phyloP scores from a whole-genome alignment of 352 stramenopile species.

The Phytophthora colocasiae region DNA sequence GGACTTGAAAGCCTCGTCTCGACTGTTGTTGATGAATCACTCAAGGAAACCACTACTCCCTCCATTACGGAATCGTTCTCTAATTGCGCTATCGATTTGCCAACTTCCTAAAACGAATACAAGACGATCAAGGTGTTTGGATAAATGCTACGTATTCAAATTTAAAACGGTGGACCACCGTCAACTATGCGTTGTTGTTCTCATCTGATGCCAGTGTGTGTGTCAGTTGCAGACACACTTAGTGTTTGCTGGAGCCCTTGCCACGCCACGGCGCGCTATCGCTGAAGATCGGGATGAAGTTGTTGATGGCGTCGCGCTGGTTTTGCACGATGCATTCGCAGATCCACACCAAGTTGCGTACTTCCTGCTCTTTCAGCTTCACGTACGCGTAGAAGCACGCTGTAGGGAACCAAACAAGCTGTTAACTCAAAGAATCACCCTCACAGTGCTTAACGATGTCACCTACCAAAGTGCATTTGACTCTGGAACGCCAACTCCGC shows the following conservation, averaged over 20 bases:
- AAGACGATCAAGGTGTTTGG: background rate
- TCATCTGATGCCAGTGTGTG: conserved; percentile 1
- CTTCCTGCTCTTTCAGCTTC: conserved; percentile 99
- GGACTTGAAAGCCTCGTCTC: too few relatives aligned
- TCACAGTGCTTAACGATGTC: background rate
- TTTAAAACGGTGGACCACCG: conserved; percentile 18
- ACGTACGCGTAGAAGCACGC: conserved; percentile 99
- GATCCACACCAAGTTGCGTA: conserved; percentile 99
- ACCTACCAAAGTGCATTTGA: conserved; percentile 98
- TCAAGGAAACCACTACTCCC: too few relatives aligned
- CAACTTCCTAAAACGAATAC: too few relatives aligned
- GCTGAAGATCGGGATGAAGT: conserved; percentile 99
- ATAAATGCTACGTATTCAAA: conserved; percentile 36
- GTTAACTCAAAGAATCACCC: background rate
- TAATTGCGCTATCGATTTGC: too few relatives aligned
- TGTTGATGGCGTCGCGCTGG: conserved; percentile 99
- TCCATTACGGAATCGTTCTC: too few relatives aligned
- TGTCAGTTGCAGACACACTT: background rate
- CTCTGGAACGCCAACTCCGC: conserved; percentile 98
- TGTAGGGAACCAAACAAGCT: conserved; percentile 17
- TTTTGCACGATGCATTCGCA: conserved; percentile 99
- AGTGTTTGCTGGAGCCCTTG: conserved; percentile 70
- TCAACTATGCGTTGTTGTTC: conserved; percentile 3
- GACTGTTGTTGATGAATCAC: too few relatives aligned
- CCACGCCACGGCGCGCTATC: conserved; percentile 94